These are phyloP conservation scores for Dovyalis caffra DNA, from an alignment of 345 rosid species.

Conservation along the genomic window DNA sequence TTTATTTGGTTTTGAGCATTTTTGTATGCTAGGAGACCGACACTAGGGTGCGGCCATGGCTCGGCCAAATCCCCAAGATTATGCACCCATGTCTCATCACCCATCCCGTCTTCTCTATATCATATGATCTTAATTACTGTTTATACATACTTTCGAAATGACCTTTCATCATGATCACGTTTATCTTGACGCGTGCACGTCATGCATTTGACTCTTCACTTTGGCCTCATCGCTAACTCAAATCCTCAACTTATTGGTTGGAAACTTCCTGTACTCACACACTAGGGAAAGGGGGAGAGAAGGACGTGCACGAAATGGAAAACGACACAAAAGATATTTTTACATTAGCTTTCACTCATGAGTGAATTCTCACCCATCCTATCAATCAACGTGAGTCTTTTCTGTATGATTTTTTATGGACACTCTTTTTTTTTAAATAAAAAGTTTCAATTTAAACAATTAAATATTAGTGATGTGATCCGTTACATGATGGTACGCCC, in stretches of 20 bases:
- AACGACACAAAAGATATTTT: too few relatives aligned
- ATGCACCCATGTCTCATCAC: background rate
- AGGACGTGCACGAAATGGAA: background rate
- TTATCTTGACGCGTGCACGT: slow-evolving; percentile 20
- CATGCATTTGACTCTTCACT: slow-evolving; percentile 31
- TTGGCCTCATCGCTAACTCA: background rate
- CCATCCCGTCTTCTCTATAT: background rate
- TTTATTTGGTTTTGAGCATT: slow-evolving; percentile 25
- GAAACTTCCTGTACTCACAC: background rate
- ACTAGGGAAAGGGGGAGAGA: background rate
- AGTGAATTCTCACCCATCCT: too few relatives aligned
- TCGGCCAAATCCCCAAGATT: background rate
- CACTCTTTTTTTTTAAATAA: too few relatives aligned
- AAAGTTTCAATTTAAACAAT: too few relatives aligned
- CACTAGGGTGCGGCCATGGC: background rate
- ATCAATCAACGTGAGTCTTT: too few relatives aligned
- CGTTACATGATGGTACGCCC: too few relatives aligned
- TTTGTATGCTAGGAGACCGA: slow-evolving; percentile 8
- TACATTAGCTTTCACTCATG: too few relatives aligned
- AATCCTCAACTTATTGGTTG: background rate
- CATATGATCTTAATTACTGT: background rate
- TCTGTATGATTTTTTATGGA: too few relatives aligned
- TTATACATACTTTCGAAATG: slow-evolving; percentile 2
- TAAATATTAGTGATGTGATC: too few relatives aligned
- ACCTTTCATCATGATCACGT: slow-evolving; percentile 40